phyloP scores from a whole-genome alignment of 371 early-diverging fungal genomes.

The Mortierella sp. region DNA sequence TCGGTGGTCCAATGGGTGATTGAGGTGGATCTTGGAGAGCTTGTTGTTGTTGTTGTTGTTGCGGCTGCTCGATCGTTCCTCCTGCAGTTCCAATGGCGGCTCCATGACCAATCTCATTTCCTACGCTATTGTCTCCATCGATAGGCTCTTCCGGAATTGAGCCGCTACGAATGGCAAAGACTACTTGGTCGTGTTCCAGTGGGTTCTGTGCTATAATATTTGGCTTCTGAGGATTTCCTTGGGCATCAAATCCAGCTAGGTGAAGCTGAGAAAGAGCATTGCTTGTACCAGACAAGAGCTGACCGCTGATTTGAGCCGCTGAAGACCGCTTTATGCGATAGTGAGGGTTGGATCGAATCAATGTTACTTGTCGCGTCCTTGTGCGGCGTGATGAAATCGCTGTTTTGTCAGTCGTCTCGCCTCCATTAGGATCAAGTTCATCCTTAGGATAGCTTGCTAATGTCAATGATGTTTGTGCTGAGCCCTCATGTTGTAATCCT shows the following conservation, averaged over 20 bases:
- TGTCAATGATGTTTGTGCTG: slow-evolving; percentile 60
- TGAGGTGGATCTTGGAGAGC: slow-evolving; percentile 1
- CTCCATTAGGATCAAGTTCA: neutral
- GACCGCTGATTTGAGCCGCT: neutral
- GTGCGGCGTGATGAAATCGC: neutral
- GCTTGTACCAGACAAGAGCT: neutral
- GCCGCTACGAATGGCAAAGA: slow-evolving; percentile 23
- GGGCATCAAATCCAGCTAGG: neutral
- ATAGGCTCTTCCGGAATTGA: neutral
- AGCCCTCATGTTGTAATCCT: slow-evolving; percentile 67
- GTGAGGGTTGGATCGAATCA: slow-evolving; percentile 68
- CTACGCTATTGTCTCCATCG: neutral
- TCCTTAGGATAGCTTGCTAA: slow-evolving; percentile 23
- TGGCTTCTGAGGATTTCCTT: slow-evolving; percentile 45
- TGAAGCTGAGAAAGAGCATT: neutral
- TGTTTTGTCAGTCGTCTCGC: neutral
- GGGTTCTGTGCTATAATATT: slow-evolving; percentile 47
- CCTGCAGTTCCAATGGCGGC: neutral
- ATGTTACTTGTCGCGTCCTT: neutral
- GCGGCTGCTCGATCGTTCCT: neutral
- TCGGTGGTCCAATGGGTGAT: neutral
- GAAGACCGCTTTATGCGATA: slow-evolving; percentile 51
- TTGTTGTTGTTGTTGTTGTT: neutral
- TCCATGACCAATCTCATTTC: neutral
- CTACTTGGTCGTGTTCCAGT: slow-evolving; percentile 17